Evolutionary conservation across 495 filamentous ascomycete species (phyloP).

Genomic region (Geopyxis carbonaria): DNA sequence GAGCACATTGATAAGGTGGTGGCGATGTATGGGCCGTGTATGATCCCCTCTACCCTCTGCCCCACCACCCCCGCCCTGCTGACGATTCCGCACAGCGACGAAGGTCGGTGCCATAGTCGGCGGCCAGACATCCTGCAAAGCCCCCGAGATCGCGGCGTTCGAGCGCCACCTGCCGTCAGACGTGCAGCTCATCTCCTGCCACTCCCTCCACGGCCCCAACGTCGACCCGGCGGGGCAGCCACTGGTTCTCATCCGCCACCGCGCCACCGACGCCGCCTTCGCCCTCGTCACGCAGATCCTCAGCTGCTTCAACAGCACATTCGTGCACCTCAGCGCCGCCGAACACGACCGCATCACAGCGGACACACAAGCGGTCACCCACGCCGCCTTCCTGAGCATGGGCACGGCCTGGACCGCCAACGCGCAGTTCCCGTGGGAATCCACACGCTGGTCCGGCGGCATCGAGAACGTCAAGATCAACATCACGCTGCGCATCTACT

Average conservation of each 20-base stretch:
- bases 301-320: slow-evolving; percentile 60
- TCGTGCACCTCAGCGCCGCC: slow-evolving; percentile 68
- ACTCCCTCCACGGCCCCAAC: slow-evolving; percentile 87
- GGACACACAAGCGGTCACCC: slow-evolving; percentile 93
- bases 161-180: slow-evolving; percentile 73
- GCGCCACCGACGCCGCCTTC: slow-evolving; percentile 60
- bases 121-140: slow-evolving; percentile 96
- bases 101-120: slow-evolving; percentile 87
- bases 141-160: slow-evolving; percentile 86
- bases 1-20: slow-evolving; percentile 74
- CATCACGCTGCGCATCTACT: slow-evolving; percentile 88
- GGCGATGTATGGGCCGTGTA: slow-evolving; percentile 78
- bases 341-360: slow-evolving; percentile 94
- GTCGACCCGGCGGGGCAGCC: slow-evolving; percentile 79
- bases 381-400: slow-evolving; percentile 94
- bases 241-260: slow-evolving; percentile 80
- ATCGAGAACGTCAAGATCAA: slow-evolving; percentile 99
- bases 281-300: slow-evolving; percentile 63
- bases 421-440: slow-evolving; percentile 89
- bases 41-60: slow-evolving; percentile 24
- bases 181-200: slow-evolving; percentile 87
- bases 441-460: slow-evolving; percentile 77
- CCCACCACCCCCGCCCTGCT: background rate
- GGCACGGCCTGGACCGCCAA: slow-evolving; percentile 91
- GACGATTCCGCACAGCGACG: slow-evolving; percentile 56